phyloP scores from a whole-genome alignment of 768 basidiomycete species.

The Punctularia strigosozonata region DNA sequence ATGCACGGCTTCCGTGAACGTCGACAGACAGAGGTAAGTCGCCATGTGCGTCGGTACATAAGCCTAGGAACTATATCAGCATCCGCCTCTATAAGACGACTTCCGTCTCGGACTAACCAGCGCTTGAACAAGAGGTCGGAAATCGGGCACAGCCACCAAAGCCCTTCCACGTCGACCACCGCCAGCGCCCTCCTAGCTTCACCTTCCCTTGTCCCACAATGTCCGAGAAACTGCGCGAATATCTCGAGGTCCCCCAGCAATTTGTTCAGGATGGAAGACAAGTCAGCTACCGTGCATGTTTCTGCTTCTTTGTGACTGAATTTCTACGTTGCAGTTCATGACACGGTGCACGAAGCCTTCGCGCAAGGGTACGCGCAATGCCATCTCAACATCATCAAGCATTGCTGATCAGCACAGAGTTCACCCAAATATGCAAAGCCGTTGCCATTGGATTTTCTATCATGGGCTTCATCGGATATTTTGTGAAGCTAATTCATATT shows the following conservation, averaged over 20 bases:
- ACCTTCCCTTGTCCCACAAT: slow-evolving; percentile 30
- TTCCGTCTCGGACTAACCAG: no score
- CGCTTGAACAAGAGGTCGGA: no score
- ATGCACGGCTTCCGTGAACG: no score
- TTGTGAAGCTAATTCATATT: slow-evolving; percentile 97
- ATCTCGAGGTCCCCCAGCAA: slow-evolving; percentile 83
- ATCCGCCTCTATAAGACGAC: no score
- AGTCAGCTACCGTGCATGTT: slow-evolving; percentile 30
- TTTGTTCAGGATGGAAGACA: slow-evolving; percentile 91
- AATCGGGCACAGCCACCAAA: no score
- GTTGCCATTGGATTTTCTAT: slow-evolving; percentile 96
- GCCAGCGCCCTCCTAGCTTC: slow-evolving; percentile 9
- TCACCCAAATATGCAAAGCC: slow-evolving; percentile 87
- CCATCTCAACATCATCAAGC: not conserved
- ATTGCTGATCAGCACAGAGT: slow-evolving; percentile 43
- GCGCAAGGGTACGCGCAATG: slow-evolving; percentile 61
- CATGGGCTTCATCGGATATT: slow-evolving; percentile 99
- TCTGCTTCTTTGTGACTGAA: no score
- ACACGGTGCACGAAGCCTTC: slow-evolving; percentile 97
- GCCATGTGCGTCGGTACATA: no score
- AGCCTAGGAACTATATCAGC: no score
- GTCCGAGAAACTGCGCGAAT: slow-evolving; percentile 86
- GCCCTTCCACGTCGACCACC: slow-evolving; percentile 15
- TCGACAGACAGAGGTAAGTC: no score
- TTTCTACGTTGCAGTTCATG: slow-evolving; percentile 57